phyloP scores from a whole-genome alignment of 768 basidiomycete genomes.

The Auricularia auricula-judae region DNA sequence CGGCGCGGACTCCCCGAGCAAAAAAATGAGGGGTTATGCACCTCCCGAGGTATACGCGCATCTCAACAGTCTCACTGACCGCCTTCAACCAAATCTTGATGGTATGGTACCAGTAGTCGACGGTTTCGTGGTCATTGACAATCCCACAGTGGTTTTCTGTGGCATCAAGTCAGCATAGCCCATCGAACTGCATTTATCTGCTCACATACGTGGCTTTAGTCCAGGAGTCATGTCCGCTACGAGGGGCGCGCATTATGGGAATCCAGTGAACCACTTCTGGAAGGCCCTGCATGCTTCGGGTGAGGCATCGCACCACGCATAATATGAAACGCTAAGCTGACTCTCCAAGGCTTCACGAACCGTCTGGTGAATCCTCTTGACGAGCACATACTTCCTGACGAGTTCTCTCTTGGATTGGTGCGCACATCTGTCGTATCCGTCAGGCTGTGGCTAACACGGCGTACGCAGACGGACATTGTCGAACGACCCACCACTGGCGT shows the following conservation, averaged over 20 bases:
- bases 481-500: neutral
- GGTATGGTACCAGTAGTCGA: too few relatives aligned
- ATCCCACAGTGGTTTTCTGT: neutral
- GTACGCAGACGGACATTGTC: neutral
- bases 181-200: neutral
- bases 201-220: neutral
- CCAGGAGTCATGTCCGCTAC: neutral
- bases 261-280: neutral
- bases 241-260: neutral
- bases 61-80: too few relatives aligned
- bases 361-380: neutral
- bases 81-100: too few relatives aligned
- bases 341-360: neutral
- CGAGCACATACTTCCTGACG: neutral
- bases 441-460: neutral
- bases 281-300: neutral
- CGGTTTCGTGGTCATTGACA: too few relatives aligned
- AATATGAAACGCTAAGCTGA: neutral
- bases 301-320: neutral
- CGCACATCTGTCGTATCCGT: neutral
- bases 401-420: neutral
- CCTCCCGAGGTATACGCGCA: too few relatives aligned
- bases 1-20: too few relatives aligned
- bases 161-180: neutral
- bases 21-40: too few relatives aligned